Conservation (phyloP, 2,329 filamentous ascomycete species). For the Orbilia blumenaviensis region DNA sequence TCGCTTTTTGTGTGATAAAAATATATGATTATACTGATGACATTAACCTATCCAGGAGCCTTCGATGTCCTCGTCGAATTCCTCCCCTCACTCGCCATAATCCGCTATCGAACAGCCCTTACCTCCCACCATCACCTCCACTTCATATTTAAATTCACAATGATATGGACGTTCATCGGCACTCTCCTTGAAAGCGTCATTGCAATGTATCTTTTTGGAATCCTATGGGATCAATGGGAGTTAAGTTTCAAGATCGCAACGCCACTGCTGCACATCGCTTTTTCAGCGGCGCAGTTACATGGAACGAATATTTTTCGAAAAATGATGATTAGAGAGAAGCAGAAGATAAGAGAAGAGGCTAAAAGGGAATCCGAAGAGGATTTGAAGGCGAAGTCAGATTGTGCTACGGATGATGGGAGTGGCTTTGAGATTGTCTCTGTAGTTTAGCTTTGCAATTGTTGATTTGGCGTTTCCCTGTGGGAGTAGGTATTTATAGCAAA, state of each 20-base stretch:
- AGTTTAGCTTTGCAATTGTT: too few species aligned
- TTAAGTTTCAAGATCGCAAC: slow-evolving; percentile 27
- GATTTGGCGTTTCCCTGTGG: too few species aligned
- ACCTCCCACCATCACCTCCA: slow-evolving; percentile 1
- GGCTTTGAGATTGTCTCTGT: too few species aligned
- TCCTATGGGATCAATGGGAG: slow-evolving; percentile 31
- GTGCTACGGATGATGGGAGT: too few species aligned
- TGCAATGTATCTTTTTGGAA: slow-evolving; percentile 35
- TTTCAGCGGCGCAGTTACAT: slow-evolving; percentile 33
- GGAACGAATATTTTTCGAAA: slow-evolving; percentile 35
- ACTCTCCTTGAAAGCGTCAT: slow-evolving; percentile 16
- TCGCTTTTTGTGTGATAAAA: too few species aligned
- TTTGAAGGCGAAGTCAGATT: too few species aligned
- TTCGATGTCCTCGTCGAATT: slow-evolving; percentile 39
- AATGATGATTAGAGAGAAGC: slow-evolving; percentile 19
- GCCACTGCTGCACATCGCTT: slow-evolving; percentile 25
- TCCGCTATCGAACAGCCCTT: slow-evolving; percentile 8
- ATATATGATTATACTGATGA: neutral
- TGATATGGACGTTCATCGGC: slow-evolving; percentile 29
- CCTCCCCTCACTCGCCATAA: slow-evolving; percentile 28
- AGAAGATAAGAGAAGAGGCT: neutral
- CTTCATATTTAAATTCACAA: slow-evolving; percentile 26
- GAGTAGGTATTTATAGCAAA: too few species aligned
- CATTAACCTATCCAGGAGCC: too few species aligned
- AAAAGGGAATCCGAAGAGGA: neutral